These are phyloP conservation scores for Cyberlindnera saturnus DNA, from an alignment of 805 yeast genomes.

Conservation along the genomic window DNA sequence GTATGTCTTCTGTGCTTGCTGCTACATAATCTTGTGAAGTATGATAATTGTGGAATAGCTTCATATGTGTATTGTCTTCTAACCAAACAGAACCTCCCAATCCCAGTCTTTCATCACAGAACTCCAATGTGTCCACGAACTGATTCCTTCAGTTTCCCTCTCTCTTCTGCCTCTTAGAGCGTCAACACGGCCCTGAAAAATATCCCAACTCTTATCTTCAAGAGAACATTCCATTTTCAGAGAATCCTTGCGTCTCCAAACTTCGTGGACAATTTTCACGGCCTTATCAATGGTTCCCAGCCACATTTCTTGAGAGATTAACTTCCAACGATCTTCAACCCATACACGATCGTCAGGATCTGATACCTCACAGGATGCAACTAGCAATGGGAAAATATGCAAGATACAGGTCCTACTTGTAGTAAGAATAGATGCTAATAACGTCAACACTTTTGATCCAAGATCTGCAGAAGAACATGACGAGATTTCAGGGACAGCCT, in stretches of 20 bases:
- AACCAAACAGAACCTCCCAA: slow-evolving; percentile 60
- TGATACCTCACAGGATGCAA: slow-evolving; percentile 61
- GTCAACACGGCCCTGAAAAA: slow-evolving; percentile 19
- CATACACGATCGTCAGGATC: slow-evolving; percentile 55
- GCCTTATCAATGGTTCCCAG: slow-evolving; percentile 63
- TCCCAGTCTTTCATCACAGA: slow-evolving; percentile 71
- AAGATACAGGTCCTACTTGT: slow-evolving; percentile 48
- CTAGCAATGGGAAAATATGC: slow-evolving; percentile 60
- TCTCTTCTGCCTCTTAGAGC: slow-evolving; percentile 14
- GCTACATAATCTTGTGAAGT: no score
- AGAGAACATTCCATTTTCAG: not conserved
- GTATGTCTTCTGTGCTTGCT: no score
- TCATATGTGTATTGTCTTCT: no score
- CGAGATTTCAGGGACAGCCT: slow-evolving; percentile 67
- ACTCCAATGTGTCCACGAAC: slow-evolving; percentile 58
- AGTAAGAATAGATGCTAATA: slow-evolving; percentile 58
- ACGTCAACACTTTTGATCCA: slow-evolving; percentile 54
- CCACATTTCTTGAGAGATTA: slow-evolving; percentile 49
- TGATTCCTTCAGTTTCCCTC: slow-evolving; percentile 35
- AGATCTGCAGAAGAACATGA: slow-evolving; percentile 45
- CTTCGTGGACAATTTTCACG: slow-evolving; percentile 63
- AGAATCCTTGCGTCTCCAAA: slow-evolving; percentile 56
- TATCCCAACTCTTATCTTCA: slow-evolving; percentile 11
- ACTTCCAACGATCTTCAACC: slow-evolving; percentile 53
- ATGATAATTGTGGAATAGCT: no score